Evolutionary conservation across 441 rosid genomes (phyloP).

Genomic region (Kokia cookei): DNA sequence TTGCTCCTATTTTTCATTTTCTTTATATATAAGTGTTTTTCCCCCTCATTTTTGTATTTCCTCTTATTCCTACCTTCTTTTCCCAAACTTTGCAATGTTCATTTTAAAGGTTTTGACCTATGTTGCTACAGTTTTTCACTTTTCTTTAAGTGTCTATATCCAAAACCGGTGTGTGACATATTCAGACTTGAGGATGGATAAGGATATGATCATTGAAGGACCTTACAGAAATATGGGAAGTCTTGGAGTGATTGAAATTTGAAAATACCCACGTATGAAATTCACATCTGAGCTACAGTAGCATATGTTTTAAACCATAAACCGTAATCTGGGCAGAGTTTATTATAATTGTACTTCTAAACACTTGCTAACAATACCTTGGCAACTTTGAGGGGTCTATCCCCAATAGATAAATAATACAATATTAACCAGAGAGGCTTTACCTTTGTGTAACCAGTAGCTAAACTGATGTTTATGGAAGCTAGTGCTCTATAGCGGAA

Average conservation of each 20-base stretch:
- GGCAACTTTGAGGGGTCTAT: not conserved
- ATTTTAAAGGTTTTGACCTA: not conserved
- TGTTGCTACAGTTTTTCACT: not conserved
- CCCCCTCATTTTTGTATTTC: not conserved
- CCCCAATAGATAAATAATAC: too few relatives aligned
- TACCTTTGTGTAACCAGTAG: not conserved
- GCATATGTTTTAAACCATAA: not conserved
- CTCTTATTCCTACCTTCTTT: not conserved
- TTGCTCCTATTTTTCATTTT: not conserved
- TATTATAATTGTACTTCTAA: not conserved
- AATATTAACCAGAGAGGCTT: not conserved
- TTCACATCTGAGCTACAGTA: not conserved
- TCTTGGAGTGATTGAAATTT: not conserved
- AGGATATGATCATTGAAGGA: too few relatives aligned
- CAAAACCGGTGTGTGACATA: not conserved
- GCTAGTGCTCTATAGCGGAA: not conserved
- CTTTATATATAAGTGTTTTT: slow-evolving; percentile 28
- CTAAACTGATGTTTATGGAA: not conserved
- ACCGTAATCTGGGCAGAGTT: not conserved
- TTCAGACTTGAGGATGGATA: not conserved
- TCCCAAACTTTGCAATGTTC: not conserved
- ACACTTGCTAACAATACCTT: not conserved
- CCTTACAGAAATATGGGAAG: too few relatives aligned
- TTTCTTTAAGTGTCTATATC: not conserved
- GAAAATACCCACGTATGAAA: not conserved